Percentiles rank a stretch among this genome's conserved stretches.
phyloP scores from a whole-genome alignment of 371 early-diverging fungal genomes.

The Mortierella sp. region DNA sequence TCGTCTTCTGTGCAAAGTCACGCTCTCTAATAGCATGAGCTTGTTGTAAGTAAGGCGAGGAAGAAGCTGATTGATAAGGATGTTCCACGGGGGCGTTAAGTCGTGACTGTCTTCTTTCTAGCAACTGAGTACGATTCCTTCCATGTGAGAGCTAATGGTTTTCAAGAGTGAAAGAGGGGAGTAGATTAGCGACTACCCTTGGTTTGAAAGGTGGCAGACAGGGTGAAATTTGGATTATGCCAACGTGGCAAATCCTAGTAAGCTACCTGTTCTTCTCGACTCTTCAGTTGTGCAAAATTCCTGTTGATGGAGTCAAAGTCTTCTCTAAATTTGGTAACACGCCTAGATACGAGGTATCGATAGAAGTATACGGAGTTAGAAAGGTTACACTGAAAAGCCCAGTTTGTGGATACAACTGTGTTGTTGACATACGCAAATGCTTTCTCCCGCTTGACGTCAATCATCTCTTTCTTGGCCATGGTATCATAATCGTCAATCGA shows the following conservation, averaged over 20 bases:
- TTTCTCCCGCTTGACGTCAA: conserved; percentile 80
- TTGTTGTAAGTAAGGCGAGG: conserved; percentile 43
- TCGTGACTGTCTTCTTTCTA: conserved; percentile 61
- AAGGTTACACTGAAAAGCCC: background rate
- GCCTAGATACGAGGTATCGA: conserved; percentile 57
- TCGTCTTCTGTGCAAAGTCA: conserved; percentile 69
- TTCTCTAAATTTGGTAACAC: conserved; percentile 74
- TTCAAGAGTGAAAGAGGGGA: background rate
- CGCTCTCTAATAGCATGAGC: conserved; percentile 53
- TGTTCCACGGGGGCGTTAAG: conserved; percentile 37
- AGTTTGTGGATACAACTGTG: background rate
- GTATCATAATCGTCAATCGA: conserved; percentile 80
- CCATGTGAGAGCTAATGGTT: conserved; percentile 31
- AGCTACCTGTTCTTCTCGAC: conserved; percentile 62
- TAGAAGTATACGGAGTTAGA: background rate
- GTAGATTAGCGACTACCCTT: background rate
- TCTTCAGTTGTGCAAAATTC: conserved; percentile 69
- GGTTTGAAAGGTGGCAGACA: background rate
- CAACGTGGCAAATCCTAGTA: background rate
- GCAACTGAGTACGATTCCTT: conserved; percentile 64
- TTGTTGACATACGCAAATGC: conserved; percentile 71
- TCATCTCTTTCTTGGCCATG: conserved; percentile 80
- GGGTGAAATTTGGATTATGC: background rate
- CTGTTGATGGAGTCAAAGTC: conserved; percentile 69
- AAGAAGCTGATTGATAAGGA: conserved; percentile 39